phyloP scores from a whole-genome alignment of 768 basidiomycete genomes.

The Suillus brevipes region DNA sequence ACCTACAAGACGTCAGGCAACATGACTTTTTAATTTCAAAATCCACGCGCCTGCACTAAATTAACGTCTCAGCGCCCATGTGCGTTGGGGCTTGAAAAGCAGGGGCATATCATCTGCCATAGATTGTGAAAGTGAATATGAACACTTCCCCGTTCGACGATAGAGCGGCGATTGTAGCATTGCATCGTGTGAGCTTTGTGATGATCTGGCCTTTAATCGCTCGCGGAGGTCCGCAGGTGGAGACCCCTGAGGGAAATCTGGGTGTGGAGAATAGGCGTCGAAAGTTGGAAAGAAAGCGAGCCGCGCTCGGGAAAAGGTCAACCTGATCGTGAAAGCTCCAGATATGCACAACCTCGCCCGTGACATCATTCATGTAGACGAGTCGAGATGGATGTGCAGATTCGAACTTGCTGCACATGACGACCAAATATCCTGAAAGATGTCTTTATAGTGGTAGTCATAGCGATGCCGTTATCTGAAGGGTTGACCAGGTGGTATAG shows the following conservation, averaged over 20 bases:
- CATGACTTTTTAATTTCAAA: slow-evolving; percentile 1
- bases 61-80: slow-evolving; percentile 86
- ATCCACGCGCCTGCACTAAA: slow-evolving; percentile 63
- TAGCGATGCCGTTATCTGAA: too few species aligned
- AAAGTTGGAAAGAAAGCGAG: slow-evolving; percentile 6
- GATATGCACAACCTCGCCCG: slow-evolving; percentile 81
- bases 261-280: slow-evolving; percentile 60
- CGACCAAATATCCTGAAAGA: too few species aligned
- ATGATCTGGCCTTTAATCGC: slow-evolving; percentile 69
- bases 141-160: slow-evolving; percentile 73
- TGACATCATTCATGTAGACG: slow-evolving; percentile 59
- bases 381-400: slow-evolving; percentile 54
- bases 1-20: slow-evolving; percentile 48
- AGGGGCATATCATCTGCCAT: slow-evolving; percentile 26
- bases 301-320: slow-evolving; percentile 18
- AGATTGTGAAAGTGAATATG: slow-evolving; percentile 49
- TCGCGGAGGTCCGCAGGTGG: slow-evolving; percentile 80
- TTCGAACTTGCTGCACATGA: too few species aligned
- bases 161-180: slow-evolving; percentile 79
- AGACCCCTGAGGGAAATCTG: slow-evolving; percentile 75
- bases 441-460: too few species aligned
- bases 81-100: slow-evolving; percentile 79
- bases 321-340: slow-evolving; percentile 76
- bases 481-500: too few species aligned
- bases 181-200: slow-evolving; percentile 75